These are phyloP conservation scores for Daldinia eschscholtzii DNA, from an alignment of 2,329 filamentous ascomycete genomes.

Conservation along the genomic window DNA sequence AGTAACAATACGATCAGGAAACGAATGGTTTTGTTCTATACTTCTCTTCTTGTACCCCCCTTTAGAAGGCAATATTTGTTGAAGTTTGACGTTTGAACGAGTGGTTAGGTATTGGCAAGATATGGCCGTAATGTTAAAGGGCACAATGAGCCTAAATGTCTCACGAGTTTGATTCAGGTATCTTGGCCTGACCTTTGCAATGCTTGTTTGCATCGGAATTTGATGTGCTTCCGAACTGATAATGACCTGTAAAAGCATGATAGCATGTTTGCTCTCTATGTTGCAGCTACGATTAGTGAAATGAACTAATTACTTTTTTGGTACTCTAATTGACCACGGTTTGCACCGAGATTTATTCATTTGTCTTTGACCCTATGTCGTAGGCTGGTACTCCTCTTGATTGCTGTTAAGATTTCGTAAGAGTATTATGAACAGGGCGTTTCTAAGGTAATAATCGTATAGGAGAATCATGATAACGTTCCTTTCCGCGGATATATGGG, in stretches of 20 bases:
- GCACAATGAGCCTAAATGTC: neutral
- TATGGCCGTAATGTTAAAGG: constrained; percentile 2
- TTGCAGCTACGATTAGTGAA: neutral
- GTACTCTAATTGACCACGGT: constrained; percentile 2
- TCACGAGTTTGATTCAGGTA: neutral
- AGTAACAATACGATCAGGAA: neutral
- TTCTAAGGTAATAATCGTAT: neutral
- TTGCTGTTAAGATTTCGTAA: neutral
- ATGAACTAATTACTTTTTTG: neutral
- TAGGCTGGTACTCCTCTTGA: neutral
- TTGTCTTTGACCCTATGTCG: neutral
- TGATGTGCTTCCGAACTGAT: neutral
- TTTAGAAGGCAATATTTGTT: neutral
- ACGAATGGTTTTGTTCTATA: neutral
- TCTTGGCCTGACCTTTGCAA: neutral
- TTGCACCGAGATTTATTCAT: neutral
- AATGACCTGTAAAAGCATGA: neutral
- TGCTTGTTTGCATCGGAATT: neutral
- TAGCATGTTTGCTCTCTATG: neutral
- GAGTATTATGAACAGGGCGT: neutral
- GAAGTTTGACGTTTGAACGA: neutral
- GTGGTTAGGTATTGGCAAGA: neutral
- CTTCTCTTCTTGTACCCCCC: neutral
- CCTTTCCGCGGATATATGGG: too few relatives aligned
- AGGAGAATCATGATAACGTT: neutral